These are phyloP conservation scores for Paramecium bursaria DNA, from an alignment of 73 alveolate genomes.

Conservation along the genomic window DNA sequence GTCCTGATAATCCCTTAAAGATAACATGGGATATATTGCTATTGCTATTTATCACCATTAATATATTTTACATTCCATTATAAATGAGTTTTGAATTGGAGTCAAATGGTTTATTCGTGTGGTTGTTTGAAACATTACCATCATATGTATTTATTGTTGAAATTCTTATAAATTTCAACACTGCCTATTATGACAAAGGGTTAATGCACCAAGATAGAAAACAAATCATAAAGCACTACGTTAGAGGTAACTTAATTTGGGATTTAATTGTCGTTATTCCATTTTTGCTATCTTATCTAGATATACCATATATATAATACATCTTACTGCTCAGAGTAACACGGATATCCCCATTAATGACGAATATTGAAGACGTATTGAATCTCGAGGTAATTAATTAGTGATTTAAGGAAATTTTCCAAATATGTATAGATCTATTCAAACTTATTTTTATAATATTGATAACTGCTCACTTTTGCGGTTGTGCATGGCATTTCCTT, in stretches of 20 bases:
- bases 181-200: constrained; percentile 80
- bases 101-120: constrained; percentile 37
- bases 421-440: constrained; percentile 65
- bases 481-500: constrained; percentile 69
- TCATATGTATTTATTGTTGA: constrained; percentile 74
- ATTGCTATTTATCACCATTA: constrained; percentile 24
- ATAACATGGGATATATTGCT: constrained; percentile 59
- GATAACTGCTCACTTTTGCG: constrained; percentile 62
- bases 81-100: constrained; percentile 59
- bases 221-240: constrained; percentile 74
- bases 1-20: constrained; percentile 63
- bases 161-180: constrained; percentile 74
- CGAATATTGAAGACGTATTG: constrained; percentile 67
- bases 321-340: constrained; percentile 76
- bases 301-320: constrained; percentile 68
- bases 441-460: constrained; percentile 57
- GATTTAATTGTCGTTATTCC: constrained; percentile 76
- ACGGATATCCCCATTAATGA: constrained; percentile 70
- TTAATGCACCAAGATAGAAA: constrained; percentile 70
- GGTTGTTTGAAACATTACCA: constrained; percentile 54
- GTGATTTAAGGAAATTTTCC: constrained; percentile 66
- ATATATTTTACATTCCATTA: constrained; percentile 63
- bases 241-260: constrained; percentile 74
- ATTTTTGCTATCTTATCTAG: constrained; percentile 62
- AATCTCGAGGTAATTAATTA: constrained; percentile 57